A percentile compares a stretch with the other conserved stretches of the same genome.
Evolutionary conservation across 306 rosid species (phyloP).

Genomic region (Acacia melanoxylon): DNA sequence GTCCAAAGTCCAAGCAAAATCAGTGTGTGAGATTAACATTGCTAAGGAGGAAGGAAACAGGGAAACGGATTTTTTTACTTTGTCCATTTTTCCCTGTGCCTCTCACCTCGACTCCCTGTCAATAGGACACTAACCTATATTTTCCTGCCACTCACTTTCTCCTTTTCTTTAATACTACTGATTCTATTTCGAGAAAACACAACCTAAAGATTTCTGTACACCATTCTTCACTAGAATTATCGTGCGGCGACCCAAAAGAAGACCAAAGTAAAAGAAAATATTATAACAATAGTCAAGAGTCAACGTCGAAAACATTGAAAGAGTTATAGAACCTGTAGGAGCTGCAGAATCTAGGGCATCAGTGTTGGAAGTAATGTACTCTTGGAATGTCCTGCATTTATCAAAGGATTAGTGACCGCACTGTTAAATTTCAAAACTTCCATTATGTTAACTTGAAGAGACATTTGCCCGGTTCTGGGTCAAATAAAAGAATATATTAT

Average conservation of each 20-base stretch:
- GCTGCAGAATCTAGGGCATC: conserved; percentile 34
- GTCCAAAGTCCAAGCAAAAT: background rate
- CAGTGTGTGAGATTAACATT: background rate
- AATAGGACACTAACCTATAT: background rate
- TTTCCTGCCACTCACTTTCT: background rate
- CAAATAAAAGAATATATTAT: background rate
- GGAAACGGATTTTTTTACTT: too few species aligned
- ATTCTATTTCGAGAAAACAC: background rate
- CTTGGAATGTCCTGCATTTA: conserved; percentile 65
- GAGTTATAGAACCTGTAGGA: conserved; percentile 38
- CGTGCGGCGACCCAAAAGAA: background rate
- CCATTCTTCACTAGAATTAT: background rate
- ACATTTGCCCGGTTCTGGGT: background rate
- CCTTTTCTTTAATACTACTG: background rate
- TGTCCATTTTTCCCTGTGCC: background rate
- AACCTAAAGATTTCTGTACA: background rate
- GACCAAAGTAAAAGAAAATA: background rate
- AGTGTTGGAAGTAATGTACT: conserved; percentile 30
- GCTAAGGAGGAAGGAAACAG: background rate
- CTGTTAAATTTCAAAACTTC: background rate
- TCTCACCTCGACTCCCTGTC: background rate
- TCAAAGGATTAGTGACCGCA: conserved; percentile 3
- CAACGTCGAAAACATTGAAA: conserved; percentile 19
- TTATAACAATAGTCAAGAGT: conserved; percentile 1
- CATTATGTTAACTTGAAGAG: background rate